phyloP scores from a whole-genome alignment of 306 rosid genomes.

The Erythrophleum fordii region DNA sequence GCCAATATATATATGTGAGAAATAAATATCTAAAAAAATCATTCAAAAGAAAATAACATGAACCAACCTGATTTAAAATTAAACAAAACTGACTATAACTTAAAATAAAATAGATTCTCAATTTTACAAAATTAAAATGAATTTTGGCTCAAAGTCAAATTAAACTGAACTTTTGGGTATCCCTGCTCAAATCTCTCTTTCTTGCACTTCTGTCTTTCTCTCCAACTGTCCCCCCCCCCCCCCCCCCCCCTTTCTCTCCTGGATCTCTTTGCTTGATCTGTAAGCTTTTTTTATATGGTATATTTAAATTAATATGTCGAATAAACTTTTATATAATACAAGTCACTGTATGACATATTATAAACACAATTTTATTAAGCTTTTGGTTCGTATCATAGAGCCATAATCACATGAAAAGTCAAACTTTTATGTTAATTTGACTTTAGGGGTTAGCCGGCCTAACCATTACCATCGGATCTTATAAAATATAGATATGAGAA shows the following conservation, averaged over 20 bases:
- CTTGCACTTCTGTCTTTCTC: background rate
- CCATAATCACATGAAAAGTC: background rate
- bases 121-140: too few species aligned
- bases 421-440: conserved; percentile 14
- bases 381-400: background rate
- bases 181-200: too few species aligned
- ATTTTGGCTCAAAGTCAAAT: too few species aligned
- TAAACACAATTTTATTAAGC: background rate
- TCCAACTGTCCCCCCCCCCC: too few species aligned
- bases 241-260: background rate
- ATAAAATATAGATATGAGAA: background rate
- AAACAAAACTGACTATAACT: too few species aligned
- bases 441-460: conserved; percentile 6
- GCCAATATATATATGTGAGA: too few species aligned
- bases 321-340: background rate
- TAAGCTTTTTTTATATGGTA: background rate
- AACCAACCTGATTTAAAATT: too few species aligned
- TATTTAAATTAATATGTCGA: background rate
- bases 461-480: background rate
- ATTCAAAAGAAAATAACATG: too few species aligned
- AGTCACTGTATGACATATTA: background rate
- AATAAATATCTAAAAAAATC: too few species aligned
- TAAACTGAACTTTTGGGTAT: too few species aligned
- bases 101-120: too few species aligned
- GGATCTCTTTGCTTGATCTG: conserved; percentile 10